phyloP scores from a whole-genome alignment of 2,329 filamentous ascomycete genomes.

The Pseudogymnoascus sp. region DNA sequence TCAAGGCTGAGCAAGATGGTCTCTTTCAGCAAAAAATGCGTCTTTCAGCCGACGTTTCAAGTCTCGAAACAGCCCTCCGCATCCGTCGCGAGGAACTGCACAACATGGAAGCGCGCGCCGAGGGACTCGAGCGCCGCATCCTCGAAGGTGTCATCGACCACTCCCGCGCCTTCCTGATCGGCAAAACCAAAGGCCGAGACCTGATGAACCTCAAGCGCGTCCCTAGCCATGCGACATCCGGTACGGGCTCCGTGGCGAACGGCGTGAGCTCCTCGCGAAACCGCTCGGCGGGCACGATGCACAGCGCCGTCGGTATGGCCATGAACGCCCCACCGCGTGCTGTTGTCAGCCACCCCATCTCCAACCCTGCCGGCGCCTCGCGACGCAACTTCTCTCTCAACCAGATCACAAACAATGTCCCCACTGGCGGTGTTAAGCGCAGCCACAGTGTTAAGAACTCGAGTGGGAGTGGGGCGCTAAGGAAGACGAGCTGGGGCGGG shows the following conservation, averaged over 20 bases:
- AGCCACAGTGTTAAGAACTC: slow-evolving; percentile 70
- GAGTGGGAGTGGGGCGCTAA: slow-evolving; percentile 38
- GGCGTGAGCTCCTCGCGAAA: slow-evolving; percentile 34
- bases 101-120: slow-evolving; percentile 82
- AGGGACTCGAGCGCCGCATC: slow-evolving; percentile 83
- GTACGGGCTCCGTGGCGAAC: slow-evolving; percentile 30
- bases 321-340: slow-evolving; percentile 36
- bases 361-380: slow-evolving; percentile 46
- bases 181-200: slow-evolving; percentile 45
- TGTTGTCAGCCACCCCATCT: slow-evolving; percentile 20
- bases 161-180: slow-evolving; percentile 79
- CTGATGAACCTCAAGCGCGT: slow-evolving; percentile 45
- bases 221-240: slow-evolving; percentile 36
- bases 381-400: slow-evolving; percentile 84
- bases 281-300: slow-evolving; percentile 18
- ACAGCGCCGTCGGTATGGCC: slow-evolving; percentile 45
- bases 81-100: slow-evolving; percentile 86
- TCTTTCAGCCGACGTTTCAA: slow-evolving; percentile 77
- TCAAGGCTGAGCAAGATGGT: slow-evolving; percentile 59
- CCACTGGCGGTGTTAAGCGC: slow-evolving; percentile 56
- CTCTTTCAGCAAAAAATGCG: slow-evolving; percentile 70
- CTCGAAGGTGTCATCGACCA: slow-evolving; percentile 95
- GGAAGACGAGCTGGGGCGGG: slow-evolving; percentile 65
- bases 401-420: slow-evolving; percentile 72
- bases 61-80: slow-evolving; percentile 80